Evolutionary conservation across 2,329 filamentous ascomycete species (phyloP).

Genomic region (Ophiostoma sp.): DNA sequence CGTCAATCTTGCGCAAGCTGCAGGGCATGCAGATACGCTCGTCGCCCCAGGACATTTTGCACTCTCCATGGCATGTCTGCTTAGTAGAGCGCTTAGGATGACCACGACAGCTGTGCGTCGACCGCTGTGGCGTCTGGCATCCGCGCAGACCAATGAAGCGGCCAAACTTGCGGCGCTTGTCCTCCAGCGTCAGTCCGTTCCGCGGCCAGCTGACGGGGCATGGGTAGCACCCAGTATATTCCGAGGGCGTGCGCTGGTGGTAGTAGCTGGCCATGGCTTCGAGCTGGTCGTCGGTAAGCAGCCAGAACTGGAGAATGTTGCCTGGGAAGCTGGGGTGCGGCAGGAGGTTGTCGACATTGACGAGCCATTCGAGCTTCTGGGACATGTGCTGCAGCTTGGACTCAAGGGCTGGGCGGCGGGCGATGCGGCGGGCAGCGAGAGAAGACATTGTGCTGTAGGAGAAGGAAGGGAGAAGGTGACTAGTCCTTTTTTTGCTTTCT

Average conservation of each 20-base stretch:
- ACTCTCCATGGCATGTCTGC: neutral
- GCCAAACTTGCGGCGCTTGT: constrained; percentile 72
- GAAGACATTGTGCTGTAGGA: neutral
- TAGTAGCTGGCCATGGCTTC: constrained; percentile 72
- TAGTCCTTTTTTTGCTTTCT: neutral
- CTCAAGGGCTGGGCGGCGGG: constrained; percentile 53
- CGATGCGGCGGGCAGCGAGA: constrained; percentile 42
- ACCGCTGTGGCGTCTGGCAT: constrained; percentile 42
- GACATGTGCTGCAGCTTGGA: constrained; percentile 66
- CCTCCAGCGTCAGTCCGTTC: constrained; percentile 52
- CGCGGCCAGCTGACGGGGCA: constrained; percentile 64
- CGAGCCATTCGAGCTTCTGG: constrained; percentile 65
- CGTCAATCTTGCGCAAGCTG: constrained; percentile 2
- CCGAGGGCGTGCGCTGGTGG: constrained; percentile 63
- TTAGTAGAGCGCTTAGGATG: neutral
- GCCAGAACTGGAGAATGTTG: constrained; percentile 70
- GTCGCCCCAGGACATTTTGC: neutral
- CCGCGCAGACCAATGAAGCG: constrained; percentile 72
- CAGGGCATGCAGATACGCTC: neutral
- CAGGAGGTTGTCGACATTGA: constrained; percentile 61
- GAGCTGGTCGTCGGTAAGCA: constrained; percentile 69
- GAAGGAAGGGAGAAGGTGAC: neutral
- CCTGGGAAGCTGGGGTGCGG: constrained; percentile 65
- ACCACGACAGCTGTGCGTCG: neutral
- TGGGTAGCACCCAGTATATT: constrained; percentile 63